Evolutionary conservation across 192 early-diverging fungal species (phyloP).

Genomic region (Umbelopsis ramanniana): DNA sequence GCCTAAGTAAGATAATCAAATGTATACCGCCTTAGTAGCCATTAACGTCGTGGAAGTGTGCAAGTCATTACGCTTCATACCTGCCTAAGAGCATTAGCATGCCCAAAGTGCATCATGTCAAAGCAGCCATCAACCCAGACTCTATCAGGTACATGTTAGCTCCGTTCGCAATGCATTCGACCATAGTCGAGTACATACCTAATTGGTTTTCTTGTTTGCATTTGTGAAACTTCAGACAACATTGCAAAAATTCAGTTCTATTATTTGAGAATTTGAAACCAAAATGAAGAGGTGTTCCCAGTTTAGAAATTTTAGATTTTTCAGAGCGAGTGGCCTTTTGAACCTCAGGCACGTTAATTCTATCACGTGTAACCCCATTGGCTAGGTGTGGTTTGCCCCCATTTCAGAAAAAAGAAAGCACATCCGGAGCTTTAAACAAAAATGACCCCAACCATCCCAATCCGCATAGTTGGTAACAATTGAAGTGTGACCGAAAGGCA

Average conservation of each 20-base stretch:
- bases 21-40: too few relatives aligned
- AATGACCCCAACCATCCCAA: too few relatives aligned
- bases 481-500: too few relatives aligned
- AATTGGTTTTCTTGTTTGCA: slow-evolving; percentile 8
- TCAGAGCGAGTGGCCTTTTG: neutral
- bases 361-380: slow-evolving; percentile 19
- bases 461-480: too few relatives aligned
- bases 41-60: too few relatives aligned
- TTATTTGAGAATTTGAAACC: neutral
- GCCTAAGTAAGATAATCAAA: slow-evolving; percentile 56
- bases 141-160: slow-evolving; percentile 29
- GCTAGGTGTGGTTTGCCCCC: neutral
- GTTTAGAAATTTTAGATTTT: slow-evolving; percentile 3
- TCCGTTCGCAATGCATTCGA: neutral
- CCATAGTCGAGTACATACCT: neutral
- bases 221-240: slow-evolving; percentile 1
- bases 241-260: neutral
- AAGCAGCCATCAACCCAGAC: slow-evolving; percentile 96
- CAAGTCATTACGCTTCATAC: slow-evolving; percentile 42
- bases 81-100: slow-evolving; percentile 96
- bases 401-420: neutral
- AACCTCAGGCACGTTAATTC: neutral
- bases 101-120: slow-evolving; percentile 97
- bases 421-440: too few relatives aligned
- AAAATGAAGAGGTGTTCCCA: neutral